Evolutionary conservation across 441 rosid species (phyloP).

Genomic region (Bruguiera hainesii): DNA sequence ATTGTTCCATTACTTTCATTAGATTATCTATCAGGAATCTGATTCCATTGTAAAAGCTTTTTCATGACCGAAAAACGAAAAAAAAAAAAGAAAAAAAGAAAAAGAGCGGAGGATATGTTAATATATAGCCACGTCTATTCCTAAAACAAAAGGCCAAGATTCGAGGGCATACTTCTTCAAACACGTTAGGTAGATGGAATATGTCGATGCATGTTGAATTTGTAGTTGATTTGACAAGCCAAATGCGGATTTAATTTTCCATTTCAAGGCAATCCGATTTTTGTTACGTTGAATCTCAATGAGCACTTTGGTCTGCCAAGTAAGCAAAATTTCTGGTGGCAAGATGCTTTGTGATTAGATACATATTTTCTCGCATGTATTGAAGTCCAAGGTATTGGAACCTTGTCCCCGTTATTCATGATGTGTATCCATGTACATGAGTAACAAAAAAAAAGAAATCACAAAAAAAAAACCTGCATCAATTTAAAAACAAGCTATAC

Average conservation of each 20-base stretch:
- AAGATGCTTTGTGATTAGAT: no score
- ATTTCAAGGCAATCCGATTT: background rate
- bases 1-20: background rate
- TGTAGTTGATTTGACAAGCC: background rate
- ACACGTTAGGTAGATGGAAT: constrained; percentile 26
- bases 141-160: constrained; percentile 11
- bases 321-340: no score
- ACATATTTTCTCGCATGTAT: no score
- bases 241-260: constrained; percentile 8
- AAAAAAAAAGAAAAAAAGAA: background rate
- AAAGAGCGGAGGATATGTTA: background rate
- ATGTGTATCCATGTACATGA: no score
- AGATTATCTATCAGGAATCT: constrained; percentile 19
- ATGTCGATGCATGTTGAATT: constrained; percentile 6
- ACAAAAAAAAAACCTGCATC: no score
- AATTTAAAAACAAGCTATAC: no score
- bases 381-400: no score
- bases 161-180: constrained; percentile 16
- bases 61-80: background rate
- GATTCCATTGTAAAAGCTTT: constrained; percentile 15
- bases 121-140: background rate
- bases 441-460: no score
- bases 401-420: no score
- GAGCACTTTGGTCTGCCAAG: no score
- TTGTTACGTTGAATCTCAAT: no score